phyloP scores from a whole-genome alignment of 2,329 filamentous ascomycete species.

The Fonsecaea nubica region DNA sequence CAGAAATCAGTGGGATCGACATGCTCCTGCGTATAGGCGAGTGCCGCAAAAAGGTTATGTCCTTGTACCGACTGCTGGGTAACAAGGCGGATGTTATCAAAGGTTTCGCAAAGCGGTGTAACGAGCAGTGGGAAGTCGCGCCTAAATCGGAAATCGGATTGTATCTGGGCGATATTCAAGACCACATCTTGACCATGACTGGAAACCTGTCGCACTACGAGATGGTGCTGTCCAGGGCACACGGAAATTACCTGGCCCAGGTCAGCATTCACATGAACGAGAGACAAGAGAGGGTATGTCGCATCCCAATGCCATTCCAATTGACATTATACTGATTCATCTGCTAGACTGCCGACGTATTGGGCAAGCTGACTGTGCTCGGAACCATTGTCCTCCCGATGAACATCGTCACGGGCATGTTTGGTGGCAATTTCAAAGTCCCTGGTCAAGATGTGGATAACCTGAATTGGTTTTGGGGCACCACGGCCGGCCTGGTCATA shows the following conservation, averaged over 20 bases:
- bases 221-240: constrained; percentile 90
- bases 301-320: neutral
- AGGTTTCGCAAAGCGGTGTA: constrained; percentile 96
- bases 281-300: constrained; percentile 76
- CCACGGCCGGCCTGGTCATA: constrained; percentile 74
- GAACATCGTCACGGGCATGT: constrained; percentile 90
- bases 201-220: constrained; percentile 95
- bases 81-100: constrained; percentile 99
- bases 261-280: constrained; percentile 99
- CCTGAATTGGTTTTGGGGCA: constrained; percentile 74
- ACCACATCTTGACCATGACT: constrained; percentile 99
- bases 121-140: constrained; percentile 96
- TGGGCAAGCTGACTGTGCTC: constrained; percentile 92
- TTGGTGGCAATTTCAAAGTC: constrained; percentile 85
- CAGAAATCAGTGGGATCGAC: constrained; percentile 66
- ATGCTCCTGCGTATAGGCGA: constrained; percentile 94
- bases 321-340: constrained; percentile 9
- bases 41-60: constrained; percentile 97
- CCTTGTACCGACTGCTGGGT: constrained; percentile 85
- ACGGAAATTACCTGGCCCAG: constrained; percentile 97
- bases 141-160: constrained; percentile 95
- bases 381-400: constrained; percentile 97
- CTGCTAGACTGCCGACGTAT: constrained; percentile 77
- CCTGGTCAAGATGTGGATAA: constrained; percentile 87
- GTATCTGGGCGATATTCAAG: constrained; percentile 96